Evolutionary conservation across 2,329 filamentous ascomycete genomes (phyloP), one percentile per base, ranked within the genome.

Genomic region (Eutypella sp.): DNA sequence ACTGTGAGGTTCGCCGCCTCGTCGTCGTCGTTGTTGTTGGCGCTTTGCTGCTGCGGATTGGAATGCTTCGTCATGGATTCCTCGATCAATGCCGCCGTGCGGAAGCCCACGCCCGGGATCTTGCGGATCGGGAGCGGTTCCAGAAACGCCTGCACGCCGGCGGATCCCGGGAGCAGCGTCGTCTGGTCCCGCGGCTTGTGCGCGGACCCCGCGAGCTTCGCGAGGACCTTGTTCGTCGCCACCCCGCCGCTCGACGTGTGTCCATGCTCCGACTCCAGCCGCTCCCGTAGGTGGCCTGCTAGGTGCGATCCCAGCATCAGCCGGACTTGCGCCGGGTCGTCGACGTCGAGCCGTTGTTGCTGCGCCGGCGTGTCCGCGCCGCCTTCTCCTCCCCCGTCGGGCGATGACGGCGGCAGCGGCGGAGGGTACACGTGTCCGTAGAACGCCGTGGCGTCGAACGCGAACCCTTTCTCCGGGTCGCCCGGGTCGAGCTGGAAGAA

Each of bases 181-280:
- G 92, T 97, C 65, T 97, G 93, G 49, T 81, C 85, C 47, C 84
- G 84, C 1, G 92, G 92, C 67, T 97, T 97, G 63, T 96, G 82
- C 47, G 85, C 72, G 62, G 82, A 87, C 11, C 92, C 92, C 9
- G 83, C 87, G 13, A 97, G 75, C 65, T 97, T 97, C 47, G 87
- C 82, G 10, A 96, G 73, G 5, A 92, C 67, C 65, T 97, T 97
- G 59, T 85, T 92, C 1, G 89, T 95, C 2, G 90, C 85, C 19
- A 97, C 82, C 4, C 92, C 92, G 36, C 88, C 90, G 1, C 91
- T 92, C 23, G 86, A 86, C 0, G 90, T 96, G 66, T 92, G 96
- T 2, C 89, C 89, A 58, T 83, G 85, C 39, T 89, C 75, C 39
- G 82, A 72, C 58, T 95, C 87, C 10, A 97, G 71, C 58, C 80